phyloP scores from a whole-genome alignment of 352 stramenopile species.

The Globisporangium emineosum region DNA sequence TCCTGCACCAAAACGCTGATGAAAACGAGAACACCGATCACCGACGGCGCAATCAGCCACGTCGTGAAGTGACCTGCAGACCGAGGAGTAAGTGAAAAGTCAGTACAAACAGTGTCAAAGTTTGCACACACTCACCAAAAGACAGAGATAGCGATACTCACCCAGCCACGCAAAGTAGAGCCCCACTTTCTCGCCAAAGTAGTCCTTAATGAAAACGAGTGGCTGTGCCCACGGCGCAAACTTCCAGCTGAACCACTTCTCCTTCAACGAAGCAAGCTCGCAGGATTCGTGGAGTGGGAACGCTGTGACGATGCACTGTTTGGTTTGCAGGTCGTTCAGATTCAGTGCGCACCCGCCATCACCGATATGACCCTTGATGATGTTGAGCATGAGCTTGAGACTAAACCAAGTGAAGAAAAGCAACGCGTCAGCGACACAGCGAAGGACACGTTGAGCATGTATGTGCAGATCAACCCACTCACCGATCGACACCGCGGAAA shows the following conservation, averaged over 20 bases:
- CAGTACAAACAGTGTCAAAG: not conserved
- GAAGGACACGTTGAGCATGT: not conserved
- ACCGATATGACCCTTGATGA: conserved; percentile 48
- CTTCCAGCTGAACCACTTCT: conserved; percentile 66
- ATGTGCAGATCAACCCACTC: conserved; percentile 2
- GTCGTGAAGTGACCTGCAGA: conserved; percentile 87
- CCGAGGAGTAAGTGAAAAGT: not conserved
- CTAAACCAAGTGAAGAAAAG: conserved; percentile 13
- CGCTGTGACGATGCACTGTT: conserved; percentile 54
- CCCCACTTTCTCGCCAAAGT: conserved; percentile 89
- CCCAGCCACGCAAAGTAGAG: conserved; percentile 98
- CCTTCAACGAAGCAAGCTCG: conserved; percentile 44
- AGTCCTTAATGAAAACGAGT: conserved; percentile 66
- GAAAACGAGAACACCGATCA: conserved; percentile 88
- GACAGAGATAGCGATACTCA: conserved; percentile 6
- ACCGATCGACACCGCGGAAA: conserved; percentile 71
- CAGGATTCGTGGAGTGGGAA: conserved; percentile 58
- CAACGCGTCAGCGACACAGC: not conserved
- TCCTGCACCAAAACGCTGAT: conserved; percentile 67
- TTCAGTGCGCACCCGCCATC: conserved; percentile 66
- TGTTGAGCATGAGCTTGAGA: conserved; percentile 74
- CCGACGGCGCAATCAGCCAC: conserved; percentile 90
- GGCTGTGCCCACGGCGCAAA: conserved; percentile 61
- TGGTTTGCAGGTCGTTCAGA: conserved; percentile 41
- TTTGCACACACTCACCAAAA: not conserved